These are phyloP conservation scores for Plantago major DNA, from an alignment of 257 asterid species.

Conservation along the genomic window DNA sequence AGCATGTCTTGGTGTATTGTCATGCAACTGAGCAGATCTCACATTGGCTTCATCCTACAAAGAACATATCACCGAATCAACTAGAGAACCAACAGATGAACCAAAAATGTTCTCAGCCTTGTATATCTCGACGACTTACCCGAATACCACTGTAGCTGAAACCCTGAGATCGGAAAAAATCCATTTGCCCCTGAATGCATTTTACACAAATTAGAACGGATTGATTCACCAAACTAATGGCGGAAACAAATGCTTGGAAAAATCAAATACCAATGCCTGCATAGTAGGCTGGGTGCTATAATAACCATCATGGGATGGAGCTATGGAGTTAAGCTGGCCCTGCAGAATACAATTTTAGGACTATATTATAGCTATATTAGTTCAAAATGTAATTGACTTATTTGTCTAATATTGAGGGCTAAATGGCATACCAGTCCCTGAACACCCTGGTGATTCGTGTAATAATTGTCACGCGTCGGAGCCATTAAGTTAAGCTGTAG, in stretches of 20 bases:
- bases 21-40: slow-evolving; percentile 81
- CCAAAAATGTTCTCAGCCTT: neutral
- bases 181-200: slow-evolving; percentile 85
- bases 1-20: slow-evolving; percentile 70
- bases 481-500: slow-evolving; percentile 81
- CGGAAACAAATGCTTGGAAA: neutral
- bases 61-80: slow-evolving; percentile 8
- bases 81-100: slow-evolving; percentile 1
- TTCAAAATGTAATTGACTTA: slow-evolving; percentile 6
- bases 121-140: slow-evolving; percentile 50
- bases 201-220: neutral
- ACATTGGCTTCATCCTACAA: slow-evolving; percentile 78
- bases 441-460: slow-evolving; percentile 68
- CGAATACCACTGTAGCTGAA: slow-evolving; percentile 63
- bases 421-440: slow-evolving; percentile 77
- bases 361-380: slow-evolving; percentile 7
- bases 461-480: slow-evolving; percentile 81
- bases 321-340: slow-evolving; percentile 92
- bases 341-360: slow-evolving; percentile 26
- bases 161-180: slow-evolving; percentile 71
- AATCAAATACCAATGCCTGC: slow-evolving; percentile 69
- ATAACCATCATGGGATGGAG: slow-evolving; percentile 79
- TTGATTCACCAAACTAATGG: neutral
- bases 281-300: slow-evolving; percentile 69
- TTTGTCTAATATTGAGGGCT: slow-evolving; percentile 11